phyloP scores from a whole-genome alignment of 164 flowering plant species.

The Stephania japonica region DNA sequence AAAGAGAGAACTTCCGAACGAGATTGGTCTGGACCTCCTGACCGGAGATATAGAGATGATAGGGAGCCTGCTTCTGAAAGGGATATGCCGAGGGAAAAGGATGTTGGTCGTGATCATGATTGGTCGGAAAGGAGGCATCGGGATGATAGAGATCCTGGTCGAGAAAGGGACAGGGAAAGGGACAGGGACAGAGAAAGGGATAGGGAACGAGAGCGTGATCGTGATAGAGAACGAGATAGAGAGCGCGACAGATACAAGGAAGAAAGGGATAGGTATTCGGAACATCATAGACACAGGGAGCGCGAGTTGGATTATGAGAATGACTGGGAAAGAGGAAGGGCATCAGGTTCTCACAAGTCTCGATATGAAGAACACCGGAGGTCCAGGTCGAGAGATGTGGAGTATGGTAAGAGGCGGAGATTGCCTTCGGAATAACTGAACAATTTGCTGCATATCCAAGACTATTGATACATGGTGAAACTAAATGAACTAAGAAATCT shows the following conservation, averaged over 20 bases:
- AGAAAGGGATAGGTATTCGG: conserved; percentile 56
- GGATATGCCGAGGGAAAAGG: conserved; percentile 60
- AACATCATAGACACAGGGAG: conserved; percentile 56
- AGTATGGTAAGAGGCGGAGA: conserved; percentile 66
- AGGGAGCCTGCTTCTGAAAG: conserved; percentile 58
- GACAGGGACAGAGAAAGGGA: conserved; percentile 56
- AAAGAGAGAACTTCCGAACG: conserved; percentile 72
- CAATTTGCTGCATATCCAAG: background rate
- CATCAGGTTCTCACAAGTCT: conserved; percentile 68
- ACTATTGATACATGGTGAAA: background rate
- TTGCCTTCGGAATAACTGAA: conserved; percentile 39
- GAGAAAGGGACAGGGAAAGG: conserved; percentile 43
- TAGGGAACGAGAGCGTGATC: conserved; percentile 46
- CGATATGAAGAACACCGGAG: conserved; percentile 67
- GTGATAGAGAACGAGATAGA: conserved; percentile 42
- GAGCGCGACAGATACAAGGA: conserved; percentile 35
- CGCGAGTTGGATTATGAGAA: conserved; percentile 61
- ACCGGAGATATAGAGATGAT: conserved; percentile 69
- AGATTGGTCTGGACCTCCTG: conserved; percentile 70
- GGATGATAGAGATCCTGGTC: conserved; percentile 52
- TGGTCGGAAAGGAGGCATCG: conserved; percentile 67
- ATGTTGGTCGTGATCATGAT: conserved; percentile 44
- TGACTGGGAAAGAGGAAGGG: conserved; percentile 71
- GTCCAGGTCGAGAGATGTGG: conserved; percentile 73
- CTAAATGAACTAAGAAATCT: conserved; percentile 9